Base-by-base conservation (phyloP, 2,329 filamentous ascomycete species). In the Apiospora kogelbergensis region DNA sequence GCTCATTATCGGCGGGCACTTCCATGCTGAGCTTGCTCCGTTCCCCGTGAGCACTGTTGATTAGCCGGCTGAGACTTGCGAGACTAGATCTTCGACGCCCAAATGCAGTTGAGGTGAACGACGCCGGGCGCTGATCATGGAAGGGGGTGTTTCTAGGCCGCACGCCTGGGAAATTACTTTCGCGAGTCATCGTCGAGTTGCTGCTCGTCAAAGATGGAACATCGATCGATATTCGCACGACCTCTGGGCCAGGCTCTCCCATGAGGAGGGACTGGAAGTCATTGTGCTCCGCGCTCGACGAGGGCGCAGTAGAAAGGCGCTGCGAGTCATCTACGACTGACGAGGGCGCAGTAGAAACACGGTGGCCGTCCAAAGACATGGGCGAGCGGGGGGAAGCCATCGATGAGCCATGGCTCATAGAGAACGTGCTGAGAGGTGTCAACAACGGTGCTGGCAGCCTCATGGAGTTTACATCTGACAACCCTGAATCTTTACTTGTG, bases 121-220 rank as follows among this genome's bases (percentile, higher is more conserved):
- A 91, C 6, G 87, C 85, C 0, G 89, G 89, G 4, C 89, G 85
- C 72, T 90, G 86, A 24, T 88, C 86, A 20, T 83, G 82, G 41
- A 84, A 81, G 3, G 81, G 81, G 53, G 71, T 83, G 82, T 74
- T 79, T 79, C 78, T 80, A 74, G 70, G 79, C 73, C 70, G 74
- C 68, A 76, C 69, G 60, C 69, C 80, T 69, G 67, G 83, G 75
- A 85, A 85, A 44, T 82, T 82, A 74, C 91, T 92, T 73, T 93
- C 90, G 63, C 89, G 87, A 7, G 90, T 91, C 88, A 91, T 93
- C 11, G 91, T 93, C 11, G 93, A 94, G 73, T 91, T 90, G 76
- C 91, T 93, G 76, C 91, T 94, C 1, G 91, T 93, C 72, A 86
- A 80, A 1, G 92, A 94, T 2, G 92, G 91, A 17, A 93, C 92